These are phyloP conservation scores for Epichloe uncinata DNA, from an alignment of 2,329 filamentous ascomycete genomes.

Conservation along the genomic window DNA sequence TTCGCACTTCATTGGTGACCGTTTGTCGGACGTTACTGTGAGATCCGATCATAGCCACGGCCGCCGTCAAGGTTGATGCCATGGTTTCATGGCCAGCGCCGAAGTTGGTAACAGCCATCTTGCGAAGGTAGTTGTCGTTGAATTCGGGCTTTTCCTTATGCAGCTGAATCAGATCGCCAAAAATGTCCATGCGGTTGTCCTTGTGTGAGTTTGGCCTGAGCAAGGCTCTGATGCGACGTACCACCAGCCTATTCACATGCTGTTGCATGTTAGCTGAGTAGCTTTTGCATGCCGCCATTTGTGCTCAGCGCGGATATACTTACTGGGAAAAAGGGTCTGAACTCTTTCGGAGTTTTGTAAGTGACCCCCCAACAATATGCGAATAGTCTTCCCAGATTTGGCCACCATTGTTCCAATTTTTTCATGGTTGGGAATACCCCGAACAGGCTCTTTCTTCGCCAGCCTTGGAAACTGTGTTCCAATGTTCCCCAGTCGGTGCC, in stretches of 20 bases:
- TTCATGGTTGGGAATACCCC: slow-evolving; percentile 33
- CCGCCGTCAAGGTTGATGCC: slow-evolving; percentile 37
- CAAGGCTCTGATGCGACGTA: slow-evolving; percentile 20
- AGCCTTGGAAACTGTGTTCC: slow-evolving; percentile 34
- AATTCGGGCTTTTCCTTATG: slow-evolving; percentile 33
- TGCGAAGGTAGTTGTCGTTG: slow-evolving; percentile 32
- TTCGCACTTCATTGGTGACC: slow-evolving; percentile 22
- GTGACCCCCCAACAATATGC: slow-evolving; percentile 32
- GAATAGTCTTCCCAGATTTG: slow-evolving; percentile 24
- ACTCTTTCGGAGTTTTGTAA: slow-evolving; percentile 28
- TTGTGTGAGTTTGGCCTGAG: slow-evolving; percentile 16
- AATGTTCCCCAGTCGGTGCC: slow-evolving; percentile 33
- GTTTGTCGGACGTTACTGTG: slow-evolving; percentile 19
- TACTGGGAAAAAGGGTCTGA: slow-evolving; percentile 37
- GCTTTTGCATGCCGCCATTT: background rate
- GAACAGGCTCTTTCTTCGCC: slow-evolving; percentile 39
- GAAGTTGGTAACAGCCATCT: slow-evolving; percentile 41
- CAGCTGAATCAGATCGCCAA: slow-evolving; percentile 32
- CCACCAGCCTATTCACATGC: slow-evolving; percentile 22
- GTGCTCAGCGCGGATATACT: slow-evolving; percentile 8
- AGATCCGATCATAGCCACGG: slow-evolving; percentile 32
- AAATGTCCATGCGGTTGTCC: slow-evolving; percentile 25
- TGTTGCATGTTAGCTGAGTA: slow-evolving; percentile 6
- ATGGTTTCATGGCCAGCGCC: slow-evolving; percentile 42
- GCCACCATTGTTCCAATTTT: slow-evolving; percentile 25